Evolutionary conservation across 2,329 filamentous ascomycete species (phyloP), one percentile per base, ranked within the genome.

Genomic region (Cercospora canescens): DNA sequence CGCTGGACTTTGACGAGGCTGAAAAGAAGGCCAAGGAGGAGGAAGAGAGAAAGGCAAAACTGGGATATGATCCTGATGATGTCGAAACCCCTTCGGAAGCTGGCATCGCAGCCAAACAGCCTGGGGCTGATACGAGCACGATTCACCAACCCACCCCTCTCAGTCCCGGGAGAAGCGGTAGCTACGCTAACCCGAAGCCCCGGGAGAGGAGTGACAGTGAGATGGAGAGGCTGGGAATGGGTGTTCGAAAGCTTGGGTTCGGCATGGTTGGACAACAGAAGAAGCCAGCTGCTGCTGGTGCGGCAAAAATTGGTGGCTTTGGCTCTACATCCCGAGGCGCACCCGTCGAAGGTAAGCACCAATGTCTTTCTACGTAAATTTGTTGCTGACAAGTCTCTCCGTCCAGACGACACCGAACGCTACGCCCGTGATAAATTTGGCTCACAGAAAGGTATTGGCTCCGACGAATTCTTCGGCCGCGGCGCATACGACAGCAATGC

Each of bases 21-120:
- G 95, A 99, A 84, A 93, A 92, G 80, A 97, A 96, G 81, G 95
- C 95, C 50, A 96, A 94, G 79, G 95, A 98, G 80, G 95, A 99
- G 80, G 95, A 94, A 2, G 95, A 98, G 79, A 90, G 95, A 72
- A 95, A 97, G 76, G 93, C 91, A 78, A 97, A 96, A 81, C 84
- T 99, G 24, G 95, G 95, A 41, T 99, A 99, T 76, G 93, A 99
- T 74, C 93, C 94, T 0, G 91, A 97, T 69, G 94, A 93, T 21
- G 60, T 62, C 7, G 94, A 96, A 71, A 79, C 86, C 79, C 79
- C 80, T 8, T 69, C 65, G 9, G 79, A 81, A 67, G 78, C 78
- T 35, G 72, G 78, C 35, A 79, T 81, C 24, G 79, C 77, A 54
- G 76, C 77, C 39, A 83, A 87, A 65, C 82, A 85, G 71, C 73